phyloP scores from a whole-genome alignment of 1,284 basidiomycete genomes.

The Papiliotrema nemorosa region DNA sequence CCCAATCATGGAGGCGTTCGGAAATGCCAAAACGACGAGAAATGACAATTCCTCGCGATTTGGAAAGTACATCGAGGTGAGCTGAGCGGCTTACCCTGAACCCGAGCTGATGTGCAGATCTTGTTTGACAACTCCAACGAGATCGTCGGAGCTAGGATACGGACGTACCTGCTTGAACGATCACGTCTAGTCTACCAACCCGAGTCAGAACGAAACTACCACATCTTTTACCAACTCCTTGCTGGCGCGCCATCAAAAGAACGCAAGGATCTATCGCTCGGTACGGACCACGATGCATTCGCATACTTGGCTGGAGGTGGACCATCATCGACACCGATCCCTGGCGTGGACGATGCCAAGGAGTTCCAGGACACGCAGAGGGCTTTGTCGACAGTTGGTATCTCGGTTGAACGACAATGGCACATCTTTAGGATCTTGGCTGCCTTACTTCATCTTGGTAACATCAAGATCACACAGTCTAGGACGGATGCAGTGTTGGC shows the following conservation, averaged over 20 bases:
- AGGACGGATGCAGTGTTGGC: slow-evolving; percentile 81
- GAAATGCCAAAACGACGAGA: slow-evolving; percentile 97
- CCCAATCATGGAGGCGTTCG: slow-evolving; percentile 97
- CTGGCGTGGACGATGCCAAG: slow-evolving; percentile 89
- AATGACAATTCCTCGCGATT: slow-evolving; percentile 99
- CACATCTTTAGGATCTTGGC: slow-evolving; percentile 93
- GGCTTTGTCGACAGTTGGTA: slow-evolving; percentile 93
- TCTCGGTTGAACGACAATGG: slow-evolving; percentile 96
- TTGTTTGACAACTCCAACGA: slow-evolving; percentile 92
- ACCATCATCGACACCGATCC: slow-evolving; percentile 74
- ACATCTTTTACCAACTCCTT: slow-evolving; percentile 99
- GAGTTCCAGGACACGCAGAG: slow-evolving; percentile 92
- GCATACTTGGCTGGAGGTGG: slow-evolving; percentile 93
- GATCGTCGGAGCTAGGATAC: slow-evolving; percentile 95
- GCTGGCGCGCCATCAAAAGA: slow-evolving; percentile 94
- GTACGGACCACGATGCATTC: slow-evolving; percentile 77
- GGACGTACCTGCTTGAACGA: slow-evolving; percentile 95
- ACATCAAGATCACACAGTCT: slow-evolving; percentile 80
- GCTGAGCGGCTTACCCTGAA: slow-evolving; percentile 20
- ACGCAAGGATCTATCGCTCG: slow-evolving; percentile 87
- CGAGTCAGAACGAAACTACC: slow-evolving; percentile 94
- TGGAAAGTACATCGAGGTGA: slow-evolving; percentile 97
- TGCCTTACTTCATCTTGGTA: slow-evolving; percentile 91
- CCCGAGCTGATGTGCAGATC: slow-evolving; percentile 60
- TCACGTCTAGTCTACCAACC: slow-evolving; percentile 98